phyloP scores from a whole-genome alignment of 768 basidiomycete species.

The Suillus placidus region DNA sequence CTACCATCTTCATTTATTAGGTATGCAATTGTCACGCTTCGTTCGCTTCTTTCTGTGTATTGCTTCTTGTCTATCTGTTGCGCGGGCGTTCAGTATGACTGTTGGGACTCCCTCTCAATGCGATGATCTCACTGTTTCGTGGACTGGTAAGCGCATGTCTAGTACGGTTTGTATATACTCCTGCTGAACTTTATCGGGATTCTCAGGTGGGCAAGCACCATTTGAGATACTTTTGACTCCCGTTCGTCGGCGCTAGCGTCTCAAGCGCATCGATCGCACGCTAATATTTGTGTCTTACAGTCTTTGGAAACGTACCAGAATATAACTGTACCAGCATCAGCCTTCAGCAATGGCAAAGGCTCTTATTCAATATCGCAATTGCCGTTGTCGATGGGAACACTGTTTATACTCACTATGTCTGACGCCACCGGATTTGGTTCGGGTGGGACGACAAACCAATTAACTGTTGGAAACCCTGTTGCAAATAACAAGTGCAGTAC shows the following conservation, averaged over 20 bases:
- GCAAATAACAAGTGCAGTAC: slow-evolving; percentile 51
- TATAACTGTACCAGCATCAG: slow-evolving; percentile 53
- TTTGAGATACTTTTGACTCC: slow-evolving; percentile 53
- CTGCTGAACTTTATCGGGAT: not conserved
- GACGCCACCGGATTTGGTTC: slow-evolving; percentile 70
- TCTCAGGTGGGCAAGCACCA: slow-evolving; percentile 59
- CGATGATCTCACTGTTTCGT: slow-evolving; percentile 57
- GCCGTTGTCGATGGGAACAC: slow-evolving; percentile 39
- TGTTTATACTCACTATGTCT: slow-evolving; percentile 66
- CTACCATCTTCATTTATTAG: slow-evolving; percentile 19
- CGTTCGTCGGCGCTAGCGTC: slow-evolving; percentile 33
- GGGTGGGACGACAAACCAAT: slow-evolving; percentile 56
- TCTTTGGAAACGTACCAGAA: slow-evolving; percentile 54
- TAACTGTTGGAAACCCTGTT: slow-evolving; percentile 50
- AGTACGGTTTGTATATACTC: not conserved
- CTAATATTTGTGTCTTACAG: slow-evolving; percentile 34
- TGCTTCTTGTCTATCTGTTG: slow-evolving; percentile 26
- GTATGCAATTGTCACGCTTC: slow-evolving; percentile 31
- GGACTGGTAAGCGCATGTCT: slow-evolving; percentile 52
- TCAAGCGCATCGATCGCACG: not conserved
- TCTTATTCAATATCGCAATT: slow-evolving; percentile 50
- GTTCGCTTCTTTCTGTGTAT: slow-evolving; percentile 21
- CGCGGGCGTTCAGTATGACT: slow-evolving; percentile 47
- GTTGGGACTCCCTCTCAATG: slow-evolving; percentile 60
- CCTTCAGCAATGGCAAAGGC: slow-evolving; percentile 56